Evolutionary conservation across 1,139 yeast genomes (phyloP).

Genomic region (Debaryomyces subglobosus): DNA sequence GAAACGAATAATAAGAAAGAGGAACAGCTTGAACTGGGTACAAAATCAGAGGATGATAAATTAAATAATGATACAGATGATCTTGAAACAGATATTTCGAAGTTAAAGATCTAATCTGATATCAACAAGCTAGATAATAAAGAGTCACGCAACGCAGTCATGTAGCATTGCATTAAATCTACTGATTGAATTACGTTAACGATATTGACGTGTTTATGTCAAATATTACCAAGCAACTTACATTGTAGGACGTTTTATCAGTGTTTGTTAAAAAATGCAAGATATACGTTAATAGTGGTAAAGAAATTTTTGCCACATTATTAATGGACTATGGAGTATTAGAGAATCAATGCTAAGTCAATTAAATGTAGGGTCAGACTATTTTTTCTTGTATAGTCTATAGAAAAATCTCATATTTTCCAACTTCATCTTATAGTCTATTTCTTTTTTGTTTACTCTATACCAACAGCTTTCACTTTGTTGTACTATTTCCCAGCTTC

Average conservation of each 20-base stretch:
- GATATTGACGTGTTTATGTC: too few species aligned
- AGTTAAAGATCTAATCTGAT: slow-evolving; percentile 13
- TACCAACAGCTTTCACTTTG: slow-evolving; percentile 84
- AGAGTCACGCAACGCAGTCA: too few species aligned
- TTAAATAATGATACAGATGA: slow-evolving; percentile 2
- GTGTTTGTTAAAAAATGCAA: not conserved
- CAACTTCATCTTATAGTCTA: slow-evolving; percentile 68
- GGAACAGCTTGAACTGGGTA: not conserved
- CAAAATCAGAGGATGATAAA: not conserved
- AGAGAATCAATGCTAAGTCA: not conserved
- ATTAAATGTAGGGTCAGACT: slow-evolving; percentile 4
- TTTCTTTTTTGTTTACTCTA: slow-evolving; percentile 56
- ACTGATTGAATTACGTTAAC: not conserved
- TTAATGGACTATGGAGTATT: not conserved
- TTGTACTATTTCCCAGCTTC: slow-evolving; percentile 68
- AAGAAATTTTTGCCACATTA: not conserved
- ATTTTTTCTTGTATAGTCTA: slow-evolving; percentile 64
- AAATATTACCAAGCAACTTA: too few species aligned
- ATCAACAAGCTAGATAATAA: not conserved
- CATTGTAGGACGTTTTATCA: too few species aligned
- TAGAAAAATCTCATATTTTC: slow-evolving; percentile 89
- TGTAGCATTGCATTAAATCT: too few species aligned
- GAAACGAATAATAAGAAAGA: slow-evolving; percentile 1
- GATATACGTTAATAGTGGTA: not conserved
- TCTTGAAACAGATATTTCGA: slow-evolving; percentile 13